Evolutionary conservation across 1,139 yeast species (phyloP), one percentile per base, ranked within the genome.

Genomic region (Taphrina pruni): DNA sequence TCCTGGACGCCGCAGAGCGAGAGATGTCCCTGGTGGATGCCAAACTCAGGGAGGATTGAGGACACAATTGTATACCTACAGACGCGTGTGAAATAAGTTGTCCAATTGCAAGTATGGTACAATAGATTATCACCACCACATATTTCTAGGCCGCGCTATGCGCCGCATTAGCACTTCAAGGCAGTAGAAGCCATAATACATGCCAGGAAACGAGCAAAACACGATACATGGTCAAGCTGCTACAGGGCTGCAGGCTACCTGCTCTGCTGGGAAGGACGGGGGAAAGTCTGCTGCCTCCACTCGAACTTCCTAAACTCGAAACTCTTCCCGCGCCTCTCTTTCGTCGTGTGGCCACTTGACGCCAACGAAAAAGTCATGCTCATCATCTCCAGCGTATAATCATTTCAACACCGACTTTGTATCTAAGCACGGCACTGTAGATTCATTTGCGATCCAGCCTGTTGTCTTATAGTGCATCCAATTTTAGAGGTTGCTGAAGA

Each of bases 1-100:
- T 58, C 14, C 20, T 58, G 54, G 62, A 58, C 17, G 54, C 54
- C 41, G 62, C 62, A n/a, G 62, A 58, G 43, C 39, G 62, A 5
- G 62, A 58, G 26, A 58, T 58, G 62, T 52, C 62, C 39, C 11
- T 58, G 20, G 58, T 54, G 8, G 58, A 54, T 38, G 58, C 58
- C 32, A 35, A 20, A 21, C 58, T 54, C 14, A 32, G 58, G 14
- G 58, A 54, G 35, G 58, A 17, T 1, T 7, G 20, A 26, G 7
- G 36, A 50, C 48, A 39, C 43, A 39, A 14, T 39, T 39, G 43
- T 39, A 39, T 6, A 39, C 14, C 43, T 39, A 39, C 4, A 26
- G 32, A 26, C 32, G 32, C 32, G 32, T 26, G 32, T 26, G 32
- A 26, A 26, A 26, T 26, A 26, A 26, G 32, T 26, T 26, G 32